These are phyloP conservation scores for Maudiozyma pseudohumilis DNA, from an alignment of 805 yeast species.

Conservation along the genomic window DNA sequence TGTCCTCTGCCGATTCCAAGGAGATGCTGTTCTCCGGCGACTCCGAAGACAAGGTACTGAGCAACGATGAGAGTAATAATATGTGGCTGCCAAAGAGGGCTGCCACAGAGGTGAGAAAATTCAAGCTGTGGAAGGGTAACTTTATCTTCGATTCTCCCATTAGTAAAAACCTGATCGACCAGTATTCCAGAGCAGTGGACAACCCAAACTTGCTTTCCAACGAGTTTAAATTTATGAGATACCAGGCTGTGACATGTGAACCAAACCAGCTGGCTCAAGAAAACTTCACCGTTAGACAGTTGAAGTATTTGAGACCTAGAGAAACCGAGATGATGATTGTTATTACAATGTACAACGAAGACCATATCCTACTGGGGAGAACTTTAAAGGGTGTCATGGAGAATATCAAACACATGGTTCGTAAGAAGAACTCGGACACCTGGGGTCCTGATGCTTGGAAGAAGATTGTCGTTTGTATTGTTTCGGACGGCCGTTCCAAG, in stretches of 20 bases:
- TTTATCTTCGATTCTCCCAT: constrained; percentile 85
- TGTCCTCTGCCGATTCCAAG: constrained; percentile 10
- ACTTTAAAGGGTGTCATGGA: constrained; percentile 87
- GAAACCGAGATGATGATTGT: constrained; percentile 79
- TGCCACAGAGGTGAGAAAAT: constrained; percentile 24
- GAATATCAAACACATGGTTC: constrained; percentile 65
- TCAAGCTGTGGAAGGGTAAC: constrained; percentile 48
- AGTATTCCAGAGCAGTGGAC: constrained; percentile 36
- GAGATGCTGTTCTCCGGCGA: constrained; percentile 5
- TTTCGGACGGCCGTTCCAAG: constrained; percentile 86
- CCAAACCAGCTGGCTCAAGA: constrained; percentile 56
- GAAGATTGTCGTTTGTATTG: constrained; percentile 79
- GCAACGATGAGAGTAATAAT: background rate
- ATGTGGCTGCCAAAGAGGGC: constrained; percentile 10
- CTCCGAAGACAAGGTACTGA: constrained; percentile 3
- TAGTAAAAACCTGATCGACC: constrained; percentile 51
- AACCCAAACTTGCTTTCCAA: constrained; percentile 29
- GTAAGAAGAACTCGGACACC: constrained; percentile 51
- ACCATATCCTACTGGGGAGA: constrained; percentile 69
- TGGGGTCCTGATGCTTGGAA: constrained; percentile 99
- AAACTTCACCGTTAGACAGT: constrained; percentile 75
- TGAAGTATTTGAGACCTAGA: constrained; percentile 66
- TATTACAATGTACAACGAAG: constrained; percentile 84
- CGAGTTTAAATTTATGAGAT: constrained; percentile 79
- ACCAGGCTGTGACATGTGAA: constrained; percentile 89